Evolutionary conservation across 139 green algal genomes (phyloP).

Genomic region (Coelastrella sp.): DNA sequence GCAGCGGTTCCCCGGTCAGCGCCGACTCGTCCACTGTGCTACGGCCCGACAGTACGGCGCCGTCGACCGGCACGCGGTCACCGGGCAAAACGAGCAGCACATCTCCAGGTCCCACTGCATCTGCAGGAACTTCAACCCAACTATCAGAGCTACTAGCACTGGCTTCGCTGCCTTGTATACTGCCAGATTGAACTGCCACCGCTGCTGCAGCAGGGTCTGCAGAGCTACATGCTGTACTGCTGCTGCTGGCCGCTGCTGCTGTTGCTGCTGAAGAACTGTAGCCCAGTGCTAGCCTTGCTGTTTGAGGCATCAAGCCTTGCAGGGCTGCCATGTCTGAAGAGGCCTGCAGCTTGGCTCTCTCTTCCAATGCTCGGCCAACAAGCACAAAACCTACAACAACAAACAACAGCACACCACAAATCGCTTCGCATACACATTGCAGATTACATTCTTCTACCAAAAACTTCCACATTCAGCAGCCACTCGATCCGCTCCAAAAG

Average conservation of each 20-base stretch:
- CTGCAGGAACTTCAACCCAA: conserved; percentile 75
- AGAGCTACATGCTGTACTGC: conserved; percentile 45
- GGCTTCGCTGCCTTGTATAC: too few relatives aligned
- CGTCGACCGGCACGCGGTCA: conserved; percentile 89
- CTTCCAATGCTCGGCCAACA: conserved; percentile 90
- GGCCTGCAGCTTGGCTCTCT: conserved; percentile 92
- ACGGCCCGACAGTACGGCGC: conserved; percentile 74
- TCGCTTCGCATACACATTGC: too few relatives aligned
- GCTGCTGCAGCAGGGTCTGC: conserved; percentile 45
- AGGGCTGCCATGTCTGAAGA: conserved; percentile 93
- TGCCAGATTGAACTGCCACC: too few relatives aligned
- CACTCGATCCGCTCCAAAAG: too few relatives aligned
- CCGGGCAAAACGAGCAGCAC: conserved; percentile 85
- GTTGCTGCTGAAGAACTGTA: conserved; percentile 16
- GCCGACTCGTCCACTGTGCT: conserved; percentile 83
- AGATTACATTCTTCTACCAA: too few relatives aligned
- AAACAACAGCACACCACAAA: conserved; percentile 88
- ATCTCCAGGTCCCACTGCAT: conserved; percentile 75
- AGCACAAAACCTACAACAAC: conserved; percentile 79
- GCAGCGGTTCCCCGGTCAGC: conserved; percentile 88
- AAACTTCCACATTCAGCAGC: too few relatives aligned
- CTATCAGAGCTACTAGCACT: too few relatives aligned
- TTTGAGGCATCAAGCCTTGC: conserved; percentile 87
- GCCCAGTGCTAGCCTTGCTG: conserved; percentile 61
- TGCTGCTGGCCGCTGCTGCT: conserved; percentile 49